Evolutionary conservation across 768 basidiomycete species (phyloP).

Genomic region (Russula compacta): DNA sequence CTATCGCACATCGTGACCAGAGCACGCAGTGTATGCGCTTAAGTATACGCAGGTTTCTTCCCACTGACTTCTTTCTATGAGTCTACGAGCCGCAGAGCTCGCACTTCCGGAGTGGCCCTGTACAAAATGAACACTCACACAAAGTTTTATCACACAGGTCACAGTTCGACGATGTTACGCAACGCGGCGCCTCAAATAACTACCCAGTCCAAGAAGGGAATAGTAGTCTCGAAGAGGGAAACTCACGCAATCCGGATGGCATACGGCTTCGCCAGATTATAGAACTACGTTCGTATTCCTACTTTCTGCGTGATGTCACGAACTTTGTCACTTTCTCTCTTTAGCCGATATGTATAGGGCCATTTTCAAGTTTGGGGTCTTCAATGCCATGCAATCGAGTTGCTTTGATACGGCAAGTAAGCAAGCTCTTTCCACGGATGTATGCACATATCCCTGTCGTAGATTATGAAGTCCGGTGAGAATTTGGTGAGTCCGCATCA

Average conservation of each 20-base stretch:
- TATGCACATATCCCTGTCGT: background rate
- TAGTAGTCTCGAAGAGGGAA: background rate
- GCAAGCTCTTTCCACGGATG: background rate
- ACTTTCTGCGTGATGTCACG: no score
- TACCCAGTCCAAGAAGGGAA: background rate
- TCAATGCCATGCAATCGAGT: slow-evolving; percentile 85
- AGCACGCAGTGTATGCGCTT: background rate
- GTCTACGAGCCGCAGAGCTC: background rate
- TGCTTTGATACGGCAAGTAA: slow-evolving; percentile 65
- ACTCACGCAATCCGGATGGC: slow-evolving; percentile 28
- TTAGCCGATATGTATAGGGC: slow-evolving; percentile 73
- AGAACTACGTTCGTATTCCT: slow-evolving; percentile 47
- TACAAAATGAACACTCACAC: background rate
- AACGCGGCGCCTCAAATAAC: background rate
- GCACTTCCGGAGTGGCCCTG: background rate
- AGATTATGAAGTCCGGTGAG: slow-evolving; percentile 52
- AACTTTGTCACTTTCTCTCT: background rate
- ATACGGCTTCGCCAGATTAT: slow-evolving; percentile 61
- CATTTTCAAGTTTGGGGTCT: slow-evolving; percentile 81
- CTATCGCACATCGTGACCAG: background rate
- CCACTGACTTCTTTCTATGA: background rate
- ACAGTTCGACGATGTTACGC: background rate
- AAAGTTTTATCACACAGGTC: background rate
- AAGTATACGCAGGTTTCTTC: background rate
- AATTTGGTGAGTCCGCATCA: slow-evolving; percentile 46